Evolutionary conservation across 2,329 filamentous ascomycete species (phyloP), one percentile per base, ranked within the genome.

Genomic region (Emericellopsis cladophorae): DNA sequence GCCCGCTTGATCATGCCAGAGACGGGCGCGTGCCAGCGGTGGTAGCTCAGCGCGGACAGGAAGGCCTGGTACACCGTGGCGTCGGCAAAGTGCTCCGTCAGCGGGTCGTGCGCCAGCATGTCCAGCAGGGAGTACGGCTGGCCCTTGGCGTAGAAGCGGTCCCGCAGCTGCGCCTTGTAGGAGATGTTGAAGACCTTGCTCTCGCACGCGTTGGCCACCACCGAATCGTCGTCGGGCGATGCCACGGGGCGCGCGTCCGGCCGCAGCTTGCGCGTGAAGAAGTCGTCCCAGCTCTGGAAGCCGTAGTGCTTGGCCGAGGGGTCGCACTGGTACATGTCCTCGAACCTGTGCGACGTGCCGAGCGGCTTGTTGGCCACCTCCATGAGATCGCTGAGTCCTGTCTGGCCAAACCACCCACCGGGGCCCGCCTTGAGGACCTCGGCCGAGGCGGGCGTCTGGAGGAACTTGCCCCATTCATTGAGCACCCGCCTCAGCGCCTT

Each of bases 41-140:
- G 81, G 54, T 86, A 85, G 35, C 72, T 79, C 40, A 82, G 58
- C 0, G 78, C 74, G 7, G 70, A 78, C 4, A 86, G 60, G 52
- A 82, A 85, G 0, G 79, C 81, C 51, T 86, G 81, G 55, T 84
- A 85, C 23, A 85, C 63, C 0, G 76, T 83, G 2, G 75, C 81
- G 6, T 73, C 74, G 1, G 64, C 68, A 47, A 84, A 85, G 1
- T 72, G 51, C 7, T 61, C 48, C 0, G 74, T 62, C 1, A 75
- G 54, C 0, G 62, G 51, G 48, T 81, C 74, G 48, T 74, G 59
- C 0, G 62, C 69, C 4, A 85, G 62, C 75, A 83, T 82, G 52
- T 82, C 73, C 2, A 62, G 48, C 15, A 81, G 55, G 0, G 76
- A 81, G 58, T 84, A 85, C 0, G 78, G 77, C 56, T 84, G 78